Percentiles rank a stretch among this genome's conserved stretches.
phyloP scores from a whole-genome alignment of 208 protist species.

The Tetramitus jugosus region DNA sequence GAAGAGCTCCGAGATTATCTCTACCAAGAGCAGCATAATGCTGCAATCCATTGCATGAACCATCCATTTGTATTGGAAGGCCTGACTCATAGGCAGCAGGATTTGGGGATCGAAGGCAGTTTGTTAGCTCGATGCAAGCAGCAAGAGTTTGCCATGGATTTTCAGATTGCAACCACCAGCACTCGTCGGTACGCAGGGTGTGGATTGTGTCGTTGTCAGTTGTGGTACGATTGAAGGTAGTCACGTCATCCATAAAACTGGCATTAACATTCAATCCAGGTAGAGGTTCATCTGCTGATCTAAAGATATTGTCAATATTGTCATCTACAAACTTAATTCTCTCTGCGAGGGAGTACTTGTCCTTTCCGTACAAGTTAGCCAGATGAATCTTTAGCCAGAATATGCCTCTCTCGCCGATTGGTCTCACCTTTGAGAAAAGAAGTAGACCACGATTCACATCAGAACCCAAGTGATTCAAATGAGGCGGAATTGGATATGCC shows the following conservation, averaged over 20 bases:
- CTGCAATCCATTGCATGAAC: slow-evolving; percentile 94
- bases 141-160: slow-evolving; percentile 90
- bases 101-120: slow-evolving; percentile 74
- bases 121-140: slow-evolving; percentile 80
- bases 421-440: slow-evolving; percentile 81
- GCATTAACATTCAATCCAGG: slow-evolving; percentile 15
- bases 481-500: slow-evolving; percentile 92
- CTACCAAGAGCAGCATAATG: slow-evolving; percentile 96
- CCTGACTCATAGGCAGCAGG: slow-evolving; percentile 67
- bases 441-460: slow-evolving; percentile 76
- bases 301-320: slow-evolving; percentile 53
- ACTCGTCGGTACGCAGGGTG: too few relatives aligned
- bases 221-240: too few relatives aligned
- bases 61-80: slow-evolving; percentile 92
- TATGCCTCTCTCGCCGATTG: slow-evolving; percentile 78
- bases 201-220: too few relatives aligned
- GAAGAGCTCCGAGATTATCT: slow-evolving; percentile 81
- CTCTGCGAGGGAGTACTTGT: slow-evolving; percentile 88
- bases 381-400: slow-evolving; percentile 96
- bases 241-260: too few relatives aligned
- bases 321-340: slow-evolving; percentile 81
- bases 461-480: slow-evolving; percentile 90
- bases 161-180: slow-evolving; percentile 83
- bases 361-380: slow-evolving; percentile 92
- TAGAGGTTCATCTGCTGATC: slow-evolving; percentile 37